Evolutionary conservation across 1,284 basidiomycete genomes (phyloP), one percentile per base, ranked within the genome.

Genomic region (Cyathus olla): DNA sequence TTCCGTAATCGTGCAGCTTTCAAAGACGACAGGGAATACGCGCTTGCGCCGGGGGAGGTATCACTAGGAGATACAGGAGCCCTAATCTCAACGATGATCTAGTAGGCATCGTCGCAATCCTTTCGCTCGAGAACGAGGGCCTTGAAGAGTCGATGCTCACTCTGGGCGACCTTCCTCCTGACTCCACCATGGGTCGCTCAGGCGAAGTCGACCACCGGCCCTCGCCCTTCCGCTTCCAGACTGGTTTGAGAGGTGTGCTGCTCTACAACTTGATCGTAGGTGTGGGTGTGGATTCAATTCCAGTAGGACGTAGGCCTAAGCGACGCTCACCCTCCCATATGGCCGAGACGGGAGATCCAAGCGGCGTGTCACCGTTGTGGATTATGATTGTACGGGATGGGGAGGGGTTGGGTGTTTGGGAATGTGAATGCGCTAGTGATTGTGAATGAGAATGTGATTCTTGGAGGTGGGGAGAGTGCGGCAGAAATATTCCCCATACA

Each of bases 1-100:
- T 88, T 88, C 24, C 88, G 75, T 42, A 66, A 69, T 28, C 80
- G 73, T 51, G 71, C 67, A 50, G 69, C 62, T 61, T 71, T 62
- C 56, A 75, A 72, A 42, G 69, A 72, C 21, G 72, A 46, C 11
- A 55, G 52, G 29, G 37, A 47, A n/a, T n/a, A n/a, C n/a, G n/a
- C n/a, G n/a, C n/a, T n/a, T n/a, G n/a, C n/a, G n/a, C n/a, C n/a
- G n/a, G n/a, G n/a, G n/a, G n/a, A n/a, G n/a, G n/a, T n/a, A n/a
- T n/a, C n/a, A n/a, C n/a, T n/a, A n/a, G n/a, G n/a, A n/a, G n/a
- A n/a, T n/a, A n/a, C n/a, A n/a, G n/a, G n/a, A n/a, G n/a, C n/a
- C n/a, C n/a, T n/a, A n/a, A n/a, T n/a, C 22, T n/a, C n/a, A n/a
- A n/a, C n/a, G n/a, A n/a, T n/a, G n/a, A n/a, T n/a, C n/a, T n/a